A percentile compares a stretch with the other conserved stretches of the same genome.
These are phyloP conservation scores for Syncephalastrum sp. DNA, from an alignment of 371 early-diverging fungal genomes.

Conservation along the genomic window DNA sequence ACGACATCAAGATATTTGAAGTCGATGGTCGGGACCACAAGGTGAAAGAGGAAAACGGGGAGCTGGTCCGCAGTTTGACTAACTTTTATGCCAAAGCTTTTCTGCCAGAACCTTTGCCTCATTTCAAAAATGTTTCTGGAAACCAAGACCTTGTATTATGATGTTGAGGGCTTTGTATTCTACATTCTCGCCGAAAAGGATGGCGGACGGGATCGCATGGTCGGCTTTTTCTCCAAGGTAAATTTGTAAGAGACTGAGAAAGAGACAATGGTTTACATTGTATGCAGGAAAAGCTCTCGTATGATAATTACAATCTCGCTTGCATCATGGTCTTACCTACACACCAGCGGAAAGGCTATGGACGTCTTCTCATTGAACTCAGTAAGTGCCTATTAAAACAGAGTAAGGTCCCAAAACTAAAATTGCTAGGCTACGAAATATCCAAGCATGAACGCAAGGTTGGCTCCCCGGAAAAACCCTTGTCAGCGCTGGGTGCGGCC, in stretches of 20 bases:
- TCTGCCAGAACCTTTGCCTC: constrained; percentile 95
- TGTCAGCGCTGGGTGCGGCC: constrained; percentile 71
- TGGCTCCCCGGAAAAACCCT: constrained; percentile 89
- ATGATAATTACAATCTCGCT: constrained; percentile 83
- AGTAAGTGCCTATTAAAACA: constrained; percentile 41
- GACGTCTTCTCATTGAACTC: constrained; percentile 84
- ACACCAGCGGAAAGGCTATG: constrained; percentile 87
- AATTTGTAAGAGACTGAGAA: neutral
- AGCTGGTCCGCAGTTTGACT: neutral
- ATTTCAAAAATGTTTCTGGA: constrained; percentile 96
- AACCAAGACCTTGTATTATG: constrained; percentile 98
- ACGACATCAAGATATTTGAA: constrained; percentile 79
- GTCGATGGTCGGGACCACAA: constrained; percentile 89
- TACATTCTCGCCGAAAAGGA: constrained; percentile 87
- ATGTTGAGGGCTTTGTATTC: constrained; percentile 97
- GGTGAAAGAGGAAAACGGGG: constrained; percentile 27
- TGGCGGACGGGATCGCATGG: constrained; percentile 46
- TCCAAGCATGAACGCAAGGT: constrained; percentile 85
- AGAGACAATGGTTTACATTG: neutral
- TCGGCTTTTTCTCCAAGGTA: constrained; percentile 73
- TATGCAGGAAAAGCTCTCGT: constrained; percentile 64
- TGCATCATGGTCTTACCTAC: constrained; percentile 87
- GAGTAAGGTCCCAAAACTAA: neutral
- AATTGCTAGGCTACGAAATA: constrained; percentile 74
- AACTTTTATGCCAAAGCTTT: constrained; percentile 50